Conservation (phyloP, 75 land plant species). For the Picea glauca region DNA sequence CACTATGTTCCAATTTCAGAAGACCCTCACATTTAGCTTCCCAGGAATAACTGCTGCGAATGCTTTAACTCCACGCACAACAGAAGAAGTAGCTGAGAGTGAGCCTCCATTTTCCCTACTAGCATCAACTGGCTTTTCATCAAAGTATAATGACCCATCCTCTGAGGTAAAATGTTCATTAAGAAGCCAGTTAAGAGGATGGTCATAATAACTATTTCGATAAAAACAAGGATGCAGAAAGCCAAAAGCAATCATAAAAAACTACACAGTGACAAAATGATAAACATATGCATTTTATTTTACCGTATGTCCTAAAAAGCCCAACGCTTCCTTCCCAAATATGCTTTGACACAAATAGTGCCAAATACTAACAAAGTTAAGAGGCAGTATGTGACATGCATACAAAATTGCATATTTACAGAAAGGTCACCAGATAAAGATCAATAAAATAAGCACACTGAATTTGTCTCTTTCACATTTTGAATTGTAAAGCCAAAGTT, state of each 20-base stretch:
- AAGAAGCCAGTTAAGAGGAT: not conserved
- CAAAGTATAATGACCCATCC: slow-evolving; percentile 68
- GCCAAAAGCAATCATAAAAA: not conserved
- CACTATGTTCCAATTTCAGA: not conserved
- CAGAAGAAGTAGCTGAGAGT: slow-evolving; percentile 57
- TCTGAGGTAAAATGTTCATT: slow-evolving; percentile 23
- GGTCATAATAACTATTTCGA: not conserved
- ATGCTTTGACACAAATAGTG: not conserved
- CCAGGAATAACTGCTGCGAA: slow-evolving; percentile 49
- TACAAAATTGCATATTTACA: too few relatives aligned
- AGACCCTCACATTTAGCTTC: slow-evolving; percentile 41
- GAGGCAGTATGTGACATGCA: too few relatives aligned
- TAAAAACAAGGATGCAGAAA: not conserved
- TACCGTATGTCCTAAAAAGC: not conserved
- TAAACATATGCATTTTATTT: not conserved
- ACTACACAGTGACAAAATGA: not conserved
- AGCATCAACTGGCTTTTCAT: slow-evolving; percentile 53
- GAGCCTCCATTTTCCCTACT: slow-evolving; percentile 34
- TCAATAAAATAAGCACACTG: too few relatives aligned
- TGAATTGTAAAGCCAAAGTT: too few relatives aligned
- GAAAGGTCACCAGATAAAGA: too few relatives aligned
- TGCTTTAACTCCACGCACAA: slow-evolving; percentile 55
- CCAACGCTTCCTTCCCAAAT: not conserved
- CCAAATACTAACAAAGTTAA: not conserved
- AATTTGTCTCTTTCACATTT: too few relatives aligned